Conservation (phyloP, 2,329 filamentous ascomycete species). For the Rutstroemia sp. region DNA sequence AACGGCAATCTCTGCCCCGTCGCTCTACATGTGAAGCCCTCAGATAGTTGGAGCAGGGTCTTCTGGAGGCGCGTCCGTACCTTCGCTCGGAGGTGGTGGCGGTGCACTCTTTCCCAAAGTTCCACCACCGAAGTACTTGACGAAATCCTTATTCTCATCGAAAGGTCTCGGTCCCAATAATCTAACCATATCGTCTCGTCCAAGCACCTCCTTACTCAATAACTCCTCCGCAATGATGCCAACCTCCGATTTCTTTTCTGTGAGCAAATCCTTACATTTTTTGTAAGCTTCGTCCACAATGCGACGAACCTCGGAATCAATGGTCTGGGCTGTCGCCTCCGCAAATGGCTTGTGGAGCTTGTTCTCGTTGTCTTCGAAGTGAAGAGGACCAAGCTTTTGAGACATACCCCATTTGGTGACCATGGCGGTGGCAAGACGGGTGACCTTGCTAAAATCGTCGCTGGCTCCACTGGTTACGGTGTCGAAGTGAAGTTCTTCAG, state of each 20-base stretch:
- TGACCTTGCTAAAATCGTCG: constrained; percentile 98
- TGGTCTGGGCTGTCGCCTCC: constrained; percentile 85
- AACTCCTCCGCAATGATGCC: constrained; percentile 90
- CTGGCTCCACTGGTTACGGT: constrained; percentile 92
- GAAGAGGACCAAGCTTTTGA: constrained; percentile 82
- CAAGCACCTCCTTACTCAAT: constrained; percentile 82
- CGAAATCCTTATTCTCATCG: constrained; percentile 76
- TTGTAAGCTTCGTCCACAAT: constrained; percentile 91
- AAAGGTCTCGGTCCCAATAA: constrained; percentile 80
- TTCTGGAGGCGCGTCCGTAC: constrained; percentile 18
- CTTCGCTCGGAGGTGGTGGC: constrained; percentile 43
- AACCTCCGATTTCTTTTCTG: constrained; percentile 80
- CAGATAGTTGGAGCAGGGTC: neutral
- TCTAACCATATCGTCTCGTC: constrained; percentile 85
- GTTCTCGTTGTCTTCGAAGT: constrained; percentile 79
- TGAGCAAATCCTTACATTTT: constrained; percentile 77
- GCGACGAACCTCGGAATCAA: constrained; percentile 83
- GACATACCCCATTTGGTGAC: constrained; percentile 99
- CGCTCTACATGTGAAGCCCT: neutral
- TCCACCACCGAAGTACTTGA: constrained; percentile 77
- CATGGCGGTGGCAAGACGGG: constrained; percentile 92
- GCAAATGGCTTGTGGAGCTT: constrained; percentile 92
- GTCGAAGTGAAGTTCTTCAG: constrained; percentile 93
- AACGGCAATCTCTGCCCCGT: too few relatives aligned
- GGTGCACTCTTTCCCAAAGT: constrained; percentile 47